Evolutionary conservation across 768 basidiomycete genomes (phyloP).

Genomic region (Tylopilus intermedius): DNA sequence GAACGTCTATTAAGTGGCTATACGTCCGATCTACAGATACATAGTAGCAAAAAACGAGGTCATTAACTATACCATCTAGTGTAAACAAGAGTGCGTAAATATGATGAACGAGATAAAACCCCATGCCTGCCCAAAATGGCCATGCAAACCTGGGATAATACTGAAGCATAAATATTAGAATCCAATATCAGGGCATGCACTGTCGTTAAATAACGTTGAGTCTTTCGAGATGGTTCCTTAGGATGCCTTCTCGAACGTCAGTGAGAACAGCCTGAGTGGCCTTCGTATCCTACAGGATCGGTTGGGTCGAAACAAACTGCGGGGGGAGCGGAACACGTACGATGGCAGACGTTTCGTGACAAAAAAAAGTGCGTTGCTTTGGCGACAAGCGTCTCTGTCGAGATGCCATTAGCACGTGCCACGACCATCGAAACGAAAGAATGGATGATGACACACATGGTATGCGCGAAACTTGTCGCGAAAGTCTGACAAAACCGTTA

Average conservation of each 20-base stretch:
- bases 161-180: too few species aligned
- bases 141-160: too few species aligned
- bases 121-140: too few species aligned
- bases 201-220: slow-evolving; percentile 25
- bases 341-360: slow-evolving; percentile 67
- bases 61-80: too few species aligned
- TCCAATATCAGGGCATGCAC: too few species aligned
- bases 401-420: not conserved
- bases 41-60: too few species aligned
- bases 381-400: slow-evolving; percentile 54
- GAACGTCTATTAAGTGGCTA: too few species aligned
- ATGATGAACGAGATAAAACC: too few species aligned
- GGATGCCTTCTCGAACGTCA: slow-evolving; percentile 41
- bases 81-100: too few species aligned
- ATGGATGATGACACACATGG: slow-evolving; percentile 42
- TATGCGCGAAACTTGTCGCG: slow-evolving; percentile 61
- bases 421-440: not conserved
- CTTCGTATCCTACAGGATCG: slow-evolving; percentile 31
- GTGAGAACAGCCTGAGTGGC: slow-evolving; percentile 36
- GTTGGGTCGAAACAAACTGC: not conserved
- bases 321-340: slow-evolving; percentile 37
- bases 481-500: slow-evolving; percentile 44
- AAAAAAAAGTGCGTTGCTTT: slow-evolving; percentile 54
- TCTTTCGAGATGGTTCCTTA: slow-evolving; percentile 29
- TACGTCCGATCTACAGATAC: too few species aligned